phyloP scores from a whole-genome alignment of 2,329 filamentous ascomycete species.

The Bipolaris sorokiniana region DNA sequence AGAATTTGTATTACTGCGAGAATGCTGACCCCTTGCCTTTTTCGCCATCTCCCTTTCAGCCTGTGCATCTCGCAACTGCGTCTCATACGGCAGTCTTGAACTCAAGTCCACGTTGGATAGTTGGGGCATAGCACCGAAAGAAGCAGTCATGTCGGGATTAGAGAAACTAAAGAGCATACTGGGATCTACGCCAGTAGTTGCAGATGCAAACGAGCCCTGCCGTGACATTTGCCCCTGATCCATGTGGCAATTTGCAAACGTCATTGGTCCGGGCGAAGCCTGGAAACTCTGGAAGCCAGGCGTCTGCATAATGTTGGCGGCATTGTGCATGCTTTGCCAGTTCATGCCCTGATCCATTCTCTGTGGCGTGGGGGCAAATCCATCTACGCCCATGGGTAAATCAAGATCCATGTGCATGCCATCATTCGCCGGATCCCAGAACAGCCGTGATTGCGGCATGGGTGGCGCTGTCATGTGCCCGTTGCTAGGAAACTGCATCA shows the following conservation, averaged over 20 bases:
- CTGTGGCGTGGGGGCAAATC: slow-evolving; percentile 46
- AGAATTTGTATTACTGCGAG: slow-evolving; percentile 50
- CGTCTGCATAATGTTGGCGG: slow-evolving; percentile 39
- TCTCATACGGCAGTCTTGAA: slow-evolving; percentile 49
- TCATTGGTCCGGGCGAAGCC: slow-evolving; percentile 32
- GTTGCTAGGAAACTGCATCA: slow-evolving; percentile 60
- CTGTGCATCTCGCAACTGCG: slow-evolving; percentile 43
- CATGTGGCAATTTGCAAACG: slow-evolving; percentile 31
- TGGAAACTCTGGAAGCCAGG: slow-evolving; percentile 45
- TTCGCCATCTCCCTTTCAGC: slow-evolving; percentile 44
- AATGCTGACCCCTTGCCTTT: slow-evolving; percentile 44
- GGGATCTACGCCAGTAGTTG: slow-evolving; percentile 54
- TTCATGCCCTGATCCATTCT: slow-evolving; percentile 39
- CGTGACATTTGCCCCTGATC: slow-evolving; percentile 29
- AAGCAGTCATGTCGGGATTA: slow-evolving; percentile 32
- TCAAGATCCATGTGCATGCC: slow-evolving; percentile 45
- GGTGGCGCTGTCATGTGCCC: slow-evolving; percentile 63
- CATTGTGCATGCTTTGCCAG: slow-evolving; percentile 43
- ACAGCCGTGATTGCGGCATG: slow-evolving; percentile 57
- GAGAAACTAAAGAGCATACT: slow-evolving; percentile 55
- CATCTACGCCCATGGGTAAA: slow-evolving; percentile 38
- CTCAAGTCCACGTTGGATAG: slow-evolving; percentile 22
- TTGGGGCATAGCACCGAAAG: slow-evolving; percentile 37
- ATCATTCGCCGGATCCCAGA: slow-evolving; percentile 46
- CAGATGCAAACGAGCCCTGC: slow-evolving; percentile 43